A percentile compares a stretch with the other conserved stretches of the same genome.
Evolutionary conservation across 176 grass and related monocot genomes (phyloP).

Genomic region (Oryza punctata): DNA sequence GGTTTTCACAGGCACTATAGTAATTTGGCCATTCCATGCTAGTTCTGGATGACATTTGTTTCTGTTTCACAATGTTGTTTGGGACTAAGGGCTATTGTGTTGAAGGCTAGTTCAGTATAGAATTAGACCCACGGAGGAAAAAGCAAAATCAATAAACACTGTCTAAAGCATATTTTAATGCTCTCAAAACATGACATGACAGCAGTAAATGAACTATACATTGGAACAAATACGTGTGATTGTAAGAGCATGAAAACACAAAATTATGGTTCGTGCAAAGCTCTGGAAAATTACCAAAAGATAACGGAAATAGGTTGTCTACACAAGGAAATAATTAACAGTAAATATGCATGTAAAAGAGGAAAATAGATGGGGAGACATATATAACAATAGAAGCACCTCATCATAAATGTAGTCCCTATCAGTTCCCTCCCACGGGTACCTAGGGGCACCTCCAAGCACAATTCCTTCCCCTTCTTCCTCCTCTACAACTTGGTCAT

Average conservation of each 20-base stretch:
- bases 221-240: neutral
- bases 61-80: neutral
- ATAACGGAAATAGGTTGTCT: neutral
- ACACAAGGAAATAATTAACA: neutral
- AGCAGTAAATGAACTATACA: neutral
- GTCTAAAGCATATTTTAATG: neutral
- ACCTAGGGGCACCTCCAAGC: conserved; percentile 44
- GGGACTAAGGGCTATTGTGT: too few species aligned
- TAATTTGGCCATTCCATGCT: neutral
- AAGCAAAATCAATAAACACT: neutral
- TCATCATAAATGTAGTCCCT: conserved; percentile 73
- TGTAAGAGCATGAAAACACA: neutral
- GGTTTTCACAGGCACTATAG: neutral
- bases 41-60: neutral
- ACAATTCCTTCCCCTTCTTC: conserved; percentile 65
- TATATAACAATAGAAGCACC: conserved; percentile 29
- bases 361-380: neutral
- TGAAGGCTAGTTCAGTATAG: too few species aligned
- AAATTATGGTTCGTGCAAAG: neutral
- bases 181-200: neutral
- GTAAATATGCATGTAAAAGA: neutral
- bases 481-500: conserved; percentile 56
- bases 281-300: neutral
- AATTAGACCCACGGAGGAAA: neutral
- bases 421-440: conserved; percentile 73